phyloP scores from a whole-genome alignment of 345 rosid genomes.

The Melastoma malabathricum region DNA sequence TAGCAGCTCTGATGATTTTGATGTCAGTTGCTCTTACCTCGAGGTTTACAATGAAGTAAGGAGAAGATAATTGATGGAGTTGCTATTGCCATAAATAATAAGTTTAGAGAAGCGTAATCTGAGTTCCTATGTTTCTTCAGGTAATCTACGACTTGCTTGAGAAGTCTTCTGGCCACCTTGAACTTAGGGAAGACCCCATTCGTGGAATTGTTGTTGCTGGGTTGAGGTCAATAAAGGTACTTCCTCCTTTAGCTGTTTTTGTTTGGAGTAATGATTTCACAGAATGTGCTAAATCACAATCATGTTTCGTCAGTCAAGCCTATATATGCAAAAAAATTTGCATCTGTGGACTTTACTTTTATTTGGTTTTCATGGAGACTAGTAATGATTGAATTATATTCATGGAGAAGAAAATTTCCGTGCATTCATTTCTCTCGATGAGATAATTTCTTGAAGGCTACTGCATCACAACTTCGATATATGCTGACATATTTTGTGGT shows the following conservation, averaged over 20 bases:
- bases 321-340: too few species aligned
- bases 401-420: too few species aligned
- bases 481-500: too few species aligned
- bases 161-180: constrained; percentile 82
- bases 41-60: constrained; percentile 94
- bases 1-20: constrained; percentile 54
- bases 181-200: constrained; percentile 96
- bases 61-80: background rate
- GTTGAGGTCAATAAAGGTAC: constrained; percentile 76
- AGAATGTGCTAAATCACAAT: too few species aligned
- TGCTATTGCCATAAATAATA: background rate
- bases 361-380: too few species aligned
- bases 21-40: constrained; percentile 84
- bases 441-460: too few species aligned
- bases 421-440: too few species aligned
- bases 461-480: too few species aligned
- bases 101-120: background rate
- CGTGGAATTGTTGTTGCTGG: constrained; percentile 85
- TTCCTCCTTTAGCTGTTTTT: background rate
- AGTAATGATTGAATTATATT: too few species aligned
- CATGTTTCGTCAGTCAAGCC: too few species aligned
- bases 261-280: too few species aligned
- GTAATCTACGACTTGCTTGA: constrained; percentile 92
- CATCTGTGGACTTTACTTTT: too few species aligned
- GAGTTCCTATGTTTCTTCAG: constrained; percentile 23